Percentiles rank a stretch among this genome's conserved stretches.
Evolutionary conservation across 2,329 filamentous ascomycete genomes (phyloP).

Genomic region (Dactylellina leptospora): DNA sequence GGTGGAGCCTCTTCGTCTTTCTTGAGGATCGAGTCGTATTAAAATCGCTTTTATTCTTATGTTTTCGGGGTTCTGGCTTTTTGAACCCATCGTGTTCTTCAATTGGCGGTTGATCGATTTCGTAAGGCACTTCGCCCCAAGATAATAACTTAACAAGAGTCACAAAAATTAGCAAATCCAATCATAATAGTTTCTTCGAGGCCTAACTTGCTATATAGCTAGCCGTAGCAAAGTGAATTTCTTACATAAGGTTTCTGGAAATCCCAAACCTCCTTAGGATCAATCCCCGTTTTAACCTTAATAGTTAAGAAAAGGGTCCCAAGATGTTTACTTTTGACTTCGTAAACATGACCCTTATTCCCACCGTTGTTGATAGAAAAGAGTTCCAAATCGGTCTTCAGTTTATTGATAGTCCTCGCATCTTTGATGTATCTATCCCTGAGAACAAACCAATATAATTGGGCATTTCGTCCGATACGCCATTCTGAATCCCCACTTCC

Average conservation of each 20-base stretch:
- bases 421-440: not conserved
- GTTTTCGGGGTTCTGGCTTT: not conserved
- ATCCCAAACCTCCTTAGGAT: not conserved
- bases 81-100: not conserved
- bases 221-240: not conserved
- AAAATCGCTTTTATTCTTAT: not conserved
- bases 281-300: not conserved
- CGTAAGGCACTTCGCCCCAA: not conserved
- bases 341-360: not conserved
- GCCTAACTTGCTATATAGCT: too few species aligned
- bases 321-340: not conserved
- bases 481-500: too few species aligned
- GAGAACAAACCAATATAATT: not conserved
- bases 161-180: not conserved
- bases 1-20: too few species aligned
- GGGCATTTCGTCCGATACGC: not conserved
- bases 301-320: not conserved
- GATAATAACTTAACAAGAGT: not conserved
- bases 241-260: not conserved
- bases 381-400: not conserved
- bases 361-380: not conserved
- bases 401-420: not conserved
- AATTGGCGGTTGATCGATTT: not conserved
- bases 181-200: not conserved
- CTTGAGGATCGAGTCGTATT: not conserved